Evolutionary conservation across 306 rosid species (phyloP).

Genomic region (Quercus wislizeni): DNA sequence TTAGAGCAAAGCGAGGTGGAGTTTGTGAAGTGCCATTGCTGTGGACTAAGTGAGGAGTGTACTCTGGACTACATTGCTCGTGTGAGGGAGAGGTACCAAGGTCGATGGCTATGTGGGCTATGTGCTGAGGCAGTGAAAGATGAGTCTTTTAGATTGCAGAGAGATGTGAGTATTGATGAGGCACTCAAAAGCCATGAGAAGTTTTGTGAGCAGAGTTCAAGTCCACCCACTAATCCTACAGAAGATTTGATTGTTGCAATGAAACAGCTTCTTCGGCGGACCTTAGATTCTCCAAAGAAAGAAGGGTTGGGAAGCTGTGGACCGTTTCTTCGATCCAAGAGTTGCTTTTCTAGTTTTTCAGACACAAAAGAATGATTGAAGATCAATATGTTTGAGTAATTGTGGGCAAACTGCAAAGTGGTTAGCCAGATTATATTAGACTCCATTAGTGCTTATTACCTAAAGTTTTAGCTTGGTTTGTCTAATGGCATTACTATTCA

Average conservation of each 20-base stretch:
- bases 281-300: slow-evolving; percentile 46
- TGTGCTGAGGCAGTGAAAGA: slow-evolving; percentile 77
- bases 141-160: slow-evolving; percentile 34
- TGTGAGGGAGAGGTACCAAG: slow-evolving; percentile 56
- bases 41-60: slow-evolving; percentile 79
- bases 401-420: too few relatives aligned
- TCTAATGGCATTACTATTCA: neutral
- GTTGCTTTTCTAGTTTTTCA: slow-evolving; percentile 44
- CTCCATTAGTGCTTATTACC: too few relatives aligned
- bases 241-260: slow-evolving; percentile 51
- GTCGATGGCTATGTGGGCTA: slow-evolving; percentile 82
- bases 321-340: slow-evolving; percentile 43
- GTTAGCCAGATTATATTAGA: too few relatives aligned
- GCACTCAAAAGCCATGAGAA: slow-evolving; percentile 57
- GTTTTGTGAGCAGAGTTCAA: slow-evolving; percentile 39
- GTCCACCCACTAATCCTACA: slow-evolving; percentile 44
- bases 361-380: slow-evolving; percentile 10
- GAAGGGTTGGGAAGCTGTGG: slow-evolving; percentile 15
- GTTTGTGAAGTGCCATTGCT: slow-evolving; percentile 61
- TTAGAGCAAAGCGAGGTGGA: slow-evolving; percentile 24
- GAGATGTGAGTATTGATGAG: slow-evolving; percentile 45
- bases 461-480: too few relatives aligned
- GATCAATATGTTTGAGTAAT: too few relatives aligned
- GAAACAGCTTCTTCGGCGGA: slow-evolving; percentile 63
- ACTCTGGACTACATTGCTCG: slow-evolving; percentile 54